Evolutionary conservation across 352 stramenopile genomes (phyloP).

Genomic region (Pythium coloratum): DNA sequence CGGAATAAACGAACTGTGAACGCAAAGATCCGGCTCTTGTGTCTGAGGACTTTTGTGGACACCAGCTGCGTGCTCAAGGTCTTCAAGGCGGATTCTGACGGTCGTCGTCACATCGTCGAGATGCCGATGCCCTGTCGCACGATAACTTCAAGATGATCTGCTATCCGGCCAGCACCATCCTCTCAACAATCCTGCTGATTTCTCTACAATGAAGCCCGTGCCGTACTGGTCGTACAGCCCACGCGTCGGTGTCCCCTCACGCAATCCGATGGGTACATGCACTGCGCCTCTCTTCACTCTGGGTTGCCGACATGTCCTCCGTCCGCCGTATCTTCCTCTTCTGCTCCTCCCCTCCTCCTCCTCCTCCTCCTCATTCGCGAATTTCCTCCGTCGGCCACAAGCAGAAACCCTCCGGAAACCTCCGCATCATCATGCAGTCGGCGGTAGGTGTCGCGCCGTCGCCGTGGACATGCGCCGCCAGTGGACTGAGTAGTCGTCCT

Average conservation of each 20-base stretch:
- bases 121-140: background rate
- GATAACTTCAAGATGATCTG: slow-evolving; percentile 21
- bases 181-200: background rate
- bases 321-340: background rate
- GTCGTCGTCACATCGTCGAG: background rate
- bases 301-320: background rate
- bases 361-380: slow-evolving; percentile 1
- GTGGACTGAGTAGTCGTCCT: background rate
- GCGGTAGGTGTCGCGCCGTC: background rate
- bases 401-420: background rate
- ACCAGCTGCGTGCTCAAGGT: background rate
- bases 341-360: background rate
- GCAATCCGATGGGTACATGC: slow-evolving; percentile 7
- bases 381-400: slow-evolving; percentile 1
- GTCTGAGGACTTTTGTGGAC: background rate
- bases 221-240: slow-evolving; percentile 3
- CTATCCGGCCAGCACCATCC: slow-evolving; percentile 8
- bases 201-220: background rate
- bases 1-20: background rate
- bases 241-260: background rate
- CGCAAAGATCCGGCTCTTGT: background rate
- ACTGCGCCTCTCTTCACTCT: background rate
- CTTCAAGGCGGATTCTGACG: background rate
- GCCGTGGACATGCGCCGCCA: background rate
- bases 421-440: slow-evolving; percentile 9